Evolutionary conservation across 2,329 filamentous ascomycete genomes (phyloP).

Genomic region (Trichophyton verrucosum): DNA sequence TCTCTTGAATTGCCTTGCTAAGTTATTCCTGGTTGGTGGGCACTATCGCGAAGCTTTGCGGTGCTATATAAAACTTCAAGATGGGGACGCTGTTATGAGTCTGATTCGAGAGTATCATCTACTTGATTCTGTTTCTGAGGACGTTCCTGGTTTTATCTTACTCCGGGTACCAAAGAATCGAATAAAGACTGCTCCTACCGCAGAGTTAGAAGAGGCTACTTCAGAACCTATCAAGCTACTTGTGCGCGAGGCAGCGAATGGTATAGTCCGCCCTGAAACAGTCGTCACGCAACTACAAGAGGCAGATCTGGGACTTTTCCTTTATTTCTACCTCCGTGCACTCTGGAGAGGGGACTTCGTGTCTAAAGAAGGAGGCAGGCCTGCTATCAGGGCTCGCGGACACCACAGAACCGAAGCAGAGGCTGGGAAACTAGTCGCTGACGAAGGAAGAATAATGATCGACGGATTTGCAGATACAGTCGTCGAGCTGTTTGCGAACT

Average conservation of each 20-base stretch:
- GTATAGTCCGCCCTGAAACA: constrained; percentile 62
- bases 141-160: constrained; percentile 78
- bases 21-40: constrained; percentile 69
- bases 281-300: constrained; percentile 67
- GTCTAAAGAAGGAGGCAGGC: constrained; percentile 23
- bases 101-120: constrained; percentile 80
- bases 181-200: constrained; percentile 49
- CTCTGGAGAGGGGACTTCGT: constrained; percentile 69
- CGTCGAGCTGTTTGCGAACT: constrained; percentile 72
- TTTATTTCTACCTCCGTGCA: constrained; percentile 82
- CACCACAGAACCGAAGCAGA: constrained; percentile 28
- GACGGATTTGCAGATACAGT: constrained; percentile 80
- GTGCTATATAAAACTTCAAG: constrained; percentile 81
- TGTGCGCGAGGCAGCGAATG: constrained; percentile 81
- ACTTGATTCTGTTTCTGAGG: constrained; percentile 76
- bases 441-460: constrained; percentile 56
- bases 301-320: constrained; percentile 57
- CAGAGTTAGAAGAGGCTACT: constrained; percentile 67
- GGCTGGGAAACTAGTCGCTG: constrained; percentile 37
- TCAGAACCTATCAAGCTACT: constrained; percentile 74
- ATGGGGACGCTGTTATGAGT: constrained; percentile 77
- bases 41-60: constrained; percentile 72
- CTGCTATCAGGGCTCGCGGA: constrained; percentile 23
- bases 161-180: constrained; percentile 68
- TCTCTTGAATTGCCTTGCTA: constrained; percentile 74